Percentiles rank a stretch among this genome's conserved stretches.
phyloP scores from a whole-genome alignment of 192 early-diverging fungal genomes.

The Chytriomyces confervae region DNA sequence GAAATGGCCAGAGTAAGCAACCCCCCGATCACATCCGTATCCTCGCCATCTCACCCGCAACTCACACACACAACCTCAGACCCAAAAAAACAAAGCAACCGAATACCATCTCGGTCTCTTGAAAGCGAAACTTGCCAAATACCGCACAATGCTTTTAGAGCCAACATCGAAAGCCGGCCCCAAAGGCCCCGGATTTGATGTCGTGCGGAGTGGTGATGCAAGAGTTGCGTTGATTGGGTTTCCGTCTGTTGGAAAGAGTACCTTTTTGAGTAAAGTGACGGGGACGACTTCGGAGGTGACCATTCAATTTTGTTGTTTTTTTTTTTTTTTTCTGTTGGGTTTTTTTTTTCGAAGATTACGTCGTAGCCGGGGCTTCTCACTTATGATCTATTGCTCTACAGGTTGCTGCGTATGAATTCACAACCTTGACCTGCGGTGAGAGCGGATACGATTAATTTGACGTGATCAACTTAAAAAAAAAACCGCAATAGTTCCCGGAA shows the following conservation, averaged over 20 bases:
- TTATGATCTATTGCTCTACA: not conserved
- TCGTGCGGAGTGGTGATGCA: slow-evolving; percentile 94
- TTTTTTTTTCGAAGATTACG: no score
- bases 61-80: slow-evolving; percentile 55
- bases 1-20: slow-evolving; percentile 29
- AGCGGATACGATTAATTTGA: not conserved
- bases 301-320: not conserved
- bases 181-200: slow-evolving; percentile 90
- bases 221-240: slow-evolving; percentile 58
- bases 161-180: slow-evolving; percentile 55
- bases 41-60: not conserved
- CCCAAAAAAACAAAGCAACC: slow-evolving; percentile 98
- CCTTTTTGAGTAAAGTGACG: slow-evolving; percentile 88
- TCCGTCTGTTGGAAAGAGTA: slow-evolving; percentile 99
- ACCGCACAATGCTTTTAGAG: slow-evolving; percentile 56
- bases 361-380: not conserved
- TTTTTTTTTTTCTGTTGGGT: not conserved
- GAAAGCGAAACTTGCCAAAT: slow-evolving; percentile 89
- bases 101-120: slow-evolving; percentile 98
- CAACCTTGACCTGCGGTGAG: slow-evolving; percentile 81
- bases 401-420: slow-evolving; percentile 78
- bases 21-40: not conserved
- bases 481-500: slow-evolving; percentile 66
- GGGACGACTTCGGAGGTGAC: slow-evolving; percentile 84
- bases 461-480: not conserved